These are phyloP conservation scores for Fusarium musae DNA, from an alignment of 2,329 filamentous ascomycete genomes.

Conservation along the genomic window DNA sequence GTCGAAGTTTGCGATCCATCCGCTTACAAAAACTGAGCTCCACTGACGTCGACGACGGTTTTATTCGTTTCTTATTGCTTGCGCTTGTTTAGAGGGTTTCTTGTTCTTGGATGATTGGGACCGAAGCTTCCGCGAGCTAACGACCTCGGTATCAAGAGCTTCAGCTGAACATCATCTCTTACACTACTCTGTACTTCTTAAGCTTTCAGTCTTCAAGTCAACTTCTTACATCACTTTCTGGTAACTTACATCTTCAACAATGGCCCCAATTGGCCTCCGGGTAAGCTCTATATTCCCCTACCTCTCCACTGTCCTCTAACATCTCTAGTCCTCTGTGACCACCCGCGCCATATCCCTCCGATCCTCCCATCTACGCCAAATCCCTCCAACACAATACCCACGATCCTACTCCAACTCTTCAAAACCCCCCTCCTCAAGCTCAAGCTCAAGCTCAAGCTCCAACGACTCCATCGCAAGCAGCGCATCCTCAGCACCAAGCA, in stretches of 20 bases:
- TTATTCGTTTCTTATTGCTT: neutral
- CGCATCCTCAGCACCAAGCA: neutral
- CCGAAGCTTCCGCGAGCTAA: neutral
- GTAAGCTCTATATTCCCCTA: conserved; percentile 19
- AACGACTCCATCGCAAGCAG: neutral
- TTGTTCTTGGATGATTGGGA: conserved; percentile 4
- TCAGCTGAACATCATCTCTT: conserved; percentile 21
- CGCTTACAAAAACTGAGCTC: conserved; percentile 25
- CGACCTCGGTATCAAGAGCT: conserved; percentile 19
- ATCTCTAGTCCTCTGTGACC: conserved; percentile 31
- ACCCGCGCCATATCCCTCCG: conserved; percentile 38
- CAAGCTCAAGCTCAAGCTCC: neutral
- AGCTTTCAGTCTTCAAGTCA: neutral
- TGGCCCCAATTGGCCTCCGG: conserved; percentile 42
- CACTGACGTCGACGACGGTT: conserved; percentile 19
- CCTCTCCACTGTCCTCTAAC: conserved; percentile 15
- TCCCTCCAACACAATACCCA: conserved; percentile 9
- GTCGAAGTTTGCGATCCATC: conserved; percentile 10
- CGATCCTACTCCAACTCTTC: conserved; percentile 40
- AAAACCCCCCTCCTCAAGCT: neutral
- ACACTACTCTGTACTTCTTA: neutral
- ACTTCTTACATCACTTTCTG: neutral
- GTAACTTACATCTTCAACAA: neutral
- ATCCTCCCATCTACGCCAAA: conserved; percentile 23
- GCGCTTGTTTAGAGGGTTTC: neutral